These are phyloP conservation scores for Centaurea solstitialis DNA, from an alignment of 129 eudicot genomes.

Conservation along the genomic window DNA sequence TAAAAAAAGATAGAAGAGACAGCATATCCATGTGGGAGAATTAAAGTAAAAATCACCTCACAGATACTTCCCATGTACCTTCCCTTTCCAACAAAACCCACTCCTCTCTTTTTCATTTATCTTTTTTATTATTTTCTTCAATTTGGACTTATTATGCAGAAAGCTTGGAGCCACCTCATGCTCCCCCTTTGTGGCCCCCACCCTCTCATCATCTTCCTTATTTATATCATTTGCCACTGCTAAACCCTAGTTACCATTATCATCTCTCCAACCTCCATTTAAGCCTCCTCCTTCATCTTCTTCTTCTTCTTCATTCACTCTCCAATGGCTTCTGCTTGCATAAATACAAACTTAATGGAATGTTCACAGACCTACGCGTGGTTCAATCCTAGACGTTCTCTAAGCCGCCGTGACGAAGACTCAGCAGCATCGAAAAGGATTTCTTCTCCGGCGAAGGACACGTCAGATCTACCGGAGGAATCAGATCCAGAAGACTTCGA, in stretches of 20 bases:
- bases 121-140: background rate
- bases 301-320: too few relatives aligned
- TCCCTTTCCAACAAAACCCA: conserved; percentile 32
- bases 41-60: conserved; percentile 16
- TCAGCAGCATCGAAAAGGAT: too few relatives aligned
- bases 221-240: conserved; percentile 29
- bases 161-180: conserved; percentile 34
- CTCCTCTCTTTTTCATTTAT: background rate
- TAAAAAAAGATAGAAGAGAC: conserved; percentile 10
- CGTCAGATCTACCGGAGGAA: conserved; percentile 19
- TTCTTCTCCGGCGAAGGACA: conserved; percentile 21
- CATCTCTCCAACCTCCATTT: background rate
- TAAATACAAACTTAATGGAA: conserved; percentile 55
- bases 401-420: conserved; percentile 35
- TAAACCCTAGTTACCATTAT: conserved; percentile 21
- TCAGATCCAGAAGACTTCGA: conserved; percentile 60
- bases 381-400: conserved; percentile 59
- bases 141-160: conserved; percentile 35
- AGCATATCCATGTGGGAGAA: conserved; percentile 40
- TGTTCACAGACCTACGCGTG: conserved; percentile 45
- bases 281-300: too few relatives aligned
- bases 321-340: conserved; percentile 83
- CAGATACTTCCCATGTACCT: conserved; percentile 38
- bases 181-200: background rate
- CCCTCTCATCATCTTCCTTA: conserved; percentile 34